phyloP scores from a whole-genome alignment of 1,284 basidiomycete genomes.

The Cutaneotrichosporon cutaneum region DNA sequence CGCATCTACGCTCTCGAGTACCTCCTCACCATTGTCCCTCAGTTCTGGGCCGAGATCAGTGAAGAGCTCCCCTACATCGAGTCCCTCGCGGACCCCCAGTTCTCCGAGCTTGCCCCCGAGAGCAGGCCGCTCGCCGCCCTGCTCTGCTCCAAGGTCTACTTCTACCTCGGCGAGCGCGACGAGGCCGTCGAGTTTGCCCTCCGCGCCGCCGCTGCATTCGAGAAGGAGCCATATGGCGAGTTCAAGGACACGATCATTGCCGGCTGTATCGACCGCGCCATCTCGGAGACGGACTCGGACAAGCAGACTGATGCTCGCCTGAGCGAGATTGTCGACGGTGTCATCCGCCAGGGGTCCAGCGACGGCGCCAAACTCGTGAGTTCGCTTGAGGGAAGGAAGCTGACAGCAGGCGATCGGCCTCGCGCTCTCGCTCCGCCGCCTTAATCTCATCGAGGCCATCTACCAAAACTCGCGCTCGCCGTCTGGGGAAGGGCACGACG shows the following conservation, averaged over 20 bases:
- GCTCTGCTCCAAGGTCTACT: conserved; percentile 92
- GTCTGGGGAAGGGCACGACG: conserved; percentile 59
- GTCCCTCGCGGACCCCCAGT: conserved; percentile 71
- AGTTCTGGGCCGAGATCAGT: conserved; percentile 97
- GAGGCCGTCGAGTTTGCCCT: conserved; percentile 91
- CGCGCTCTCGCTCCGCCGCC: conserved; percentile 79
- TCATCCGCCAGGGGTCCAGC: conserved; percentile 76
- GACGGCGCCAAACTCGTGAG: conserved; percentile 79
- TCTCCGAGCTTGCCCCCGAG: conserved; percentile 66
- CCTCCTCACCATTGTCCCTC: conserved; percentile 76
- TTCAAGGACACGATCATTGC: conserved; percentile 92
- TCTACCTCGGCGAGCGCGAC: conserved; percentile 88
- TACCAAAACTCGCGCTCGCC: conserved; percentile 55
- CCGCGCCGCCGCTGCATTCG: conserved; percentile 81
- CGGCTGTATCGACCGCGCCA: conserved; percentile 90
- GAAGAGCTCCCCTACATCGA: conserved; percentile 88
- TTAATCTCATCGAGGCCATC: conserved; percentile 78
- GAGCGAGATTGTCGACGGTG: conserved; percentile 78
- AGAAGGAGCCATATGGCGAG: conserved; percentile 71
- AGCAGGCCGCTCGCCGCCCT: conserved; percentile 79
- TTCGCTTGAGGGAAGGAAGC: background rate
- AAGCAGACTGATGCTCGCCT: conserved; percentile 67
- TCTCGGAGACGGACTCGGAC: conserved; percentile 58
- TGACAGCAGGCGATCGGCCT: conserved; percentile 78
- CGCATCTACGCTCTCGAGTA: conserved; percentile 85